These are phyloP conservation scores for Trichoderma guizhouense DNA, from an alignment of 2,329 filamentous ascomycete species.

Conservation along the genomic window DNA sequence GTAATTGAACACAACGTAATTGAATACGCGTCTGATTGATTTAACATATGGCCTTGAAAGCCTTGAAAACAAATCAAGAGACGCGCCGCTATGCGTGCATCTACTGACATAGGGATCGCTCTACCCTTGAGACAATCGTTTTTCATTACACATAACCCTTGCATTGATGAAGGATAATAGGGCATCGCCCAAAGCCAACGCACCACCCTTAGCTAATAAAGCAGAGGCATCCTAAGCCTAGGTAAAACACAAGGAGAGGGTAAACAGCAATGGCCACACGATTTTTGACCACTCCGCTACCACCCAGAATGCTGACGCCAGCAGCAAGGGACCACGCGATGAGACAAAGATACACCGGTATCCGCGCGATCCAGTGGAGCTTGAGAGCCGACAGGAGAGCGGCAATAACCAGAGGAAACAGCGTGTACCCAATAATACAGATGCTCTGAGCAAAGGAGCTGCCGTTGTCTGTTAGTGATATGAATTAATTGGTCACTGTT, in stretches of 20 bases:
- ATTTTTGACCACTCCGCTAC: conserved; percentile 93
- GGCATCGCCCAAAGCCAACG: neutral
- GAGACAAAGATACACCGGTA: conserved; percentile 86
- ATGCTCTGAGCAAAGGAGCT: conserved; percentile 97
- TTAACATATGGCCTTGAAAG: neutral
- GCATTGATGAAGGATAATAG: neutral
- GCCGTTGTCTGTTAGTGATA: conserved; percentile 25
- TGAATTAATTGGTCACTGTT: neutral
- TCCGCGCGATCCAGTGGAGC: conserved; percentile 74
- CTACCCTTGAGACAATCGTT: neutral
- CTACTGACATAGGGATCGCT: neutral
- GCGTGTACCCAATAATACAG: conserved; percentile 96
- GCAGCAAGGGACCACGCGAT: conserved; percentile 92
- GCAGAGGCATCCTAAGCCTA: conserved; percentile 88
- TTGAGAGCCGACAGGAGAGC: conserved; percentile 80
- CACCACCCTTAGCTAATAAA: conserved; percentile 73
- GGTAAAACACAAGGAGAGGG: conserved; percentile 91
- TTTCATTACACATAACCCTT: neutral
- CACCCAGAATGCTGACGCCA: conserved; percentile 91
- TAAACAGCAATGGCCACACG: conserved; percentile 91
- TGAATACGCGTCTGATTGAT: neutral
- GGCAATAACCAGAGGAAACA: conserved; percentile 94
- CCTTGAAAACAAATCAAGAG: neutral
- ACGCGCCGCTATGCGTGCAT: neutral
- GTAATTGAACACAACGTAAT: neutral